phyloP scores from a whole-genome alignment of 352 stramenopile genomes.

The Thalassiosira sp. region DNA sequence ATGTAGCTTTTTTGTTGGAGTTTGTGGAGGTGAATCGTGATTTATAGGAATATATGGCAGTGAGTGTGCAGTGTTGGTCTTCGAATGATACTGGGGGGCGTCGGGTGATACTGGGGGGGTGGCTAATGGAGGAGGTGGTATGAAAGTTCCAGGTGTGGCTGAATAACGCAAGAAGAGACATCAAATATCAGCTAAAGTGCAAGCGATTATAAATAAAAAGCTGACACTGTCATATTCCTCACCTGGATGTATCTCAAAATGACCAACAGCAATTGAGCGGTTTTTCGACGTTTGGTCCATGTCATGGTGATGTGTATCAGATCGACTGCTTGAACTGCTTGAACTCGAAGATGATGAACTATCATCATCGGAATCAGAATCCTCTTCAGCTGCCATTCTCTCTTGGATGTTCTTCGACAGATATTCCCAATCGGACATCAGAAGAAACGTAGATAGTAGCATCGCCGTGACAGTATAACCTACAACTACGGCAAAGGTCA shows the following conservation, averaged over 20 bases:
- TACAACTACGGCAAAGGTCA: slow-evolving; percentile 59
- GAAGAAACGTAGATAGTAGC: slow-evolving; percentile 41
- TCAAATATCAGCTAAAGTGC: no score
- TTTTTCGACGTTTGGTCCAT: background rate
- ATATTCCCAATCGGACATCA: slow-evolving; percentile 54
- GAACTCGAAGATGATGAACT: slow-evolving; percentile 15
- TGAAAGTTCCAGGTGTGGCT: background rate
- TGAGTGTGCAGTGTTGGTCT: no score
- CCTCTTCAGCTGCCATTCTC: slow-evolving; percentile 8
- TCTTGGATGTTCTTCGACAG: slow-evolving; percentile 44
- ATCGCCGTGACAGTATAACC: slow-evolving; percentile 43
- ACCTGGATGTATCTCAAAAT: slow-evolving; percentile 5
- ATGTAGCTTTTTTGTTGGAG: no score
- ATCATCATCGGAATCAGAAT: slow-evolving; percentile 9
- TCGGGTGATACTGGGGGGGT: background rate
- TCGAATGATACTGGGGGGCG: background rate
- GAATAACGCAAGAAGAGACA: no score
- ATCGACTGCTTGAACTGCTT: background rate
- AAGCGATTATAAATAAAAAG: no score
- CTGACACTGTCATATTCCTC: no score
- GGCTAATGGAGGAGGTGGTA: background rate
- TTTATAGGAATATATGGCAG: no score
- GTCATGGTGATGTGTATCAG: background rate
- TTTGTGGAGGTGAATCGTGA: no score
- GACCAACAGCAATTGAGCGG: background rate